These are phyloP conservation scores for Vitis rotundifolia DNA, from an alignment of 164 flowering plant genomes.

Conservation along the genomic window DNA sequence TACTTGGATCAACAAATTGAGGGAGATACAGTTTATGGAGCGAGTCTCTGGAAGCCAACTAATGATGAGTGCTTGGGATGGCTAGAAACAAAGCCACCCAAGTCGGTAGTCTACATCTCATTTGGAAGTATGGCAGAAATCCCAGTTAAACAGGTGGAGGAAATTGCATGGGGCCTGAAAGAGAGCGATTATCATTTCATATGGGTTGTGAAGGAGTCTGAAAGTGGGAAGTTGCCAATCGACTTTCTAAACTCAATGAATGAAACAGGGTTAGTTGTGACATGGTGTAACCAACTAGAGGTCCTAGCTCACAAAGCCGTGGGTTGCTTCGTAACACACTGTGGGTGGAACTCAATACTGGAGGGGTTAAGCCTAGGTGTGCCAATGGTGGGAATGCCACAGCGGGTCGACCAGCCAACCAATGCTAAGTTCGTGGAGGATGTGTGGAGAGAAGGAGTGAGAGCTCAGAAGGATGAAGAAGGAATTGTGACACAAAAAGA, in stretches of 20 bases:
- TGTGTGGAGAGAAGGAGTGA: conserved; percentile 22
- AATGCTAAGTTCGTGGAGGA: conserved; percentile 31
- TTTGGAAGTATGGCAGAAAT: conserved; percentile 29
- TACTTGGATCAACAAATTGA: conserved; percentile 19
- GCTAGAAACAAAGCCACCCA: conserved; percentile 15
- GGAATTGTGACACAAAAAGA: conserved; percentile 24
- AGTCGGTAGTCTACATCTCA: conserved; percentile 23
- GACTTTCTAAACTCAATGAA: not conserved
- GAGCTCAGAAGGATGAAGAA: conserved; percentile 10
- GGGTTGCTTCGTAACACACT: conserved; percentile 29
- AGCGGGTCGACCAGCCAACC: conserved; percentile 28
- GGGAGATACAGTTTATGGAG: conserved; percentile 20
- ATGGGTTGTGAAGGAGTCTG: conserved; percentile 16
- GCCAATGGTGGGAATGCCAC: conserved; percentile 27
- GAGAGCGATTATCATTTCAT: conserved; percentile 10
- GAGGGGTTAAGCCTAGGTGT: conserved; percentile 30
- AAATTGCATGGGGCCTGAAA: conserved; percentile 25
- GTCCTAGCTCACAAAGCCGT: conserved; percentile 17
- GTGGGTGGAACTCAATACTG: conserved; percentile 32
- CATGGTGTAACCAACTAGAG: conserved; percentile 24
- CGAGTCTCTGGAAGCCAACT: conserved; percentile 14
- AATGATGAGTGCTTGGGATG: conserved; percentile 14
- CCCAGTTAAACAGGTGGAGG: conserved; percentile 15
- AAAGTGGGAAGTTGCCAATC: too few species aligned
- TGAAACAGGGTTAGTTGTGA: conserved; percentile 15